Percentiles rank a stretch among this genome's conserved stretches.
Conservation (phyloP, 2,329 filamentous ascomycete genomes). For the Anthostomella pinea region DNA sequence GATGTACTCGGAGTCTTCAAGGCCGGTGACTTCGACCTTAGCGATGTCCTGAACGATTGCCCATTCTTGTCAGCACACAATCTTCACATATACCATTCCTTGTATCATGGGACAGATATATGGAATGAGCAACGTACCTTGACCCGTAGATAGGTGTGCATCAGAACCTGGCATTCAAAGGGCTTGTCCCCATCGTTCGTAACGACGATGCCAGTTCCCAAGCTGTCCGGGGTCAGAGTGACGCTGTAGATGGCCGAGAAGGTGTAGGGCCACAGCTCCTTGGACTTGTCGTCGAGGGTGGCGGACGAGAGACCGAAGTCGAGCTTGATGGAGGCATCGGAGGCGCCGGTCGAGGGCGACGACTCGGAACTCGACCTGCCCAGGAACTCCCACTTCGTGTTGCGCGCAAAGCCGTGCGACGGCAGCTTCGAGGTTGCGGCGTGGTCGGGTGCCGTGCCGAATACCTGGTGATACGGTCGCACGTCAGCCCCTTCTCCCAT, state of each 20-base stretch:
- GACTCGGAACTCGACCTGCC: conserved; percentile 77
- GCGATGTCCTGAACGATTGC: conserved; percentile 66
- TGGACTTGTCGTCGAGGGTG: conserved; percentile 66
- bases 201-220: conserved; percentile 81
- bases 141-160: conserved; percentile 87
- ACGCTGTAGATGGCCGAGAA: conserved; percentile 95
- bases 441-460: conserved; percentile 76
- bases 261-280: conserved; percentile 76
- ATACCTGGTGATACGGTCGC: conserved; percentile 74
- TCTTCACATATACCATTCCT: background rate
- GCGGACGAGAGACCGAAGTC: conserved; percentile 86
- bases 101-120: background rate
- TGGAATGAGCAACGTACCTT: conserved; percentile 54
- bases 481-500: no score
- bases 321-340: conserved; percentile 76
- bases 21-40: conserved; percentile 68
- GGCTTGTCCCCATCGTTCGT: conserved; percentile 79
- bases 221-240: conserved; percentile 68
- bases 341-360: conserved; percentile 52
- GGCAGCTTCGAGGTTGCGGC: conserved; percentile 76
- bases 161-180: conserved; percentile 87
- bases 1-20: conserved; percentile 71
- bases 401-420: conserved; percentile 94
- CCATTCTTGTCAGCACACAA: conserved; percentile 6
- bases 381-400: conserved; percentile 87